These are phyloP conservation scores for Chrysosporium queenslandicum DNA, from an alignment of 2,329 filamentous ascomycete genomes.

Conservation along the genomic window DNA sequence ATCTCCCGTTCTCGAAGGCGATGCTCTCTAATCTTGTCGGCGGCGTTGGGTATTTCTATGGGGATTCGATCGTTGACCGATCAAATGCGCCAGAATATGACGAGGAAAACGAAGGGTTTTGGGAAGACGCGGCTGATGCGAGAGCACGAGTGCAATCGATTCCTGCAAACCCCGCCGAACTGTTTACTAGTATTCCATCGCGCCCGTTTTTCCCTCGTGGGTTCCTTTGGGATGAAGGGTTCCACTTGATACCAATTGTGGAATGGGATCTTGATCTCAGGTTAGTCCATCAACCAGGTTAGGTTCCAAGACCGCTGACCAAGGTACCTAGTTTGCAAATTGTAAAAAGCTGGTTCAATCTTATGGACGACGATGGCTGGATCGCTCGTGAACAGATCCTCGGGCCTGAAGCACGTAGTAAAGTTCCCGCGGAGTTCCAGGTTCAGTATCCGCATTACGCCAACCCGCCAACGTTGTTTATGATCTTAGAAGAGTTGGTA, in stretches of 20 bases:
- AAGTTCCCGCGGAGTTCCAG: conserved; percentile 87
- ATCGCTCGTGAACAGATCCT: conserved; percentile 94
- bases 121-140: conserved; percentile 80
- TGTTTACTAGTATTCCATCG: conserved; percentile 86
- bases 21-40: conserved; percentile 92
- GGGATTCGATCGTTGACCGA: conserved; percentile 76
- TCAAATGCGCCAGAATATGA: conserved; percentile 90
- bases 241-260: conserved; percentile 79
- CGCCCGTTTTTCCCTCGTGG: conserved; percentile 92
- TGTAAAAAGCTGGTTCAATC: conserved; percentile 86
- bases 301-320: conserved; percentile 17
- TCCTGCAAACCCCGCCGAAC: conserved; percentile 70
- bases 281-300: conserved; percentile 21
- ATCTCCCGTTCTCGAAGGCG: conserved; percentile 69
- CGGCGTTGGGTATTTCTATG: conserved; percentile 91
- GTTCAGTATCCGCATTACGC: conserved; percentile 95
- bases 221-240: conserved; percentile 97
- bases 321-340: conserved; percentile 53
- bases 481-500: conserved; percentile 75
- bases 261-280: conserved; percentile 92
- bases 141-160: conserved; percentile 57
- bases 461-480: conserved; percentile 89
- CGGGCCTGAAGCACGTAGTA: conserved; percentile 81
- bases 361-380: conserved; percentile 97
- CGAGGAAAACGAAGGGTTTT: conserved; percentile 90